Evolutionary conservation across 768 basidiomycete species (phyloP), one percentile per base, ranked within the genome.

Genomic region (Hebeloma cylindrosporum): DNA sequence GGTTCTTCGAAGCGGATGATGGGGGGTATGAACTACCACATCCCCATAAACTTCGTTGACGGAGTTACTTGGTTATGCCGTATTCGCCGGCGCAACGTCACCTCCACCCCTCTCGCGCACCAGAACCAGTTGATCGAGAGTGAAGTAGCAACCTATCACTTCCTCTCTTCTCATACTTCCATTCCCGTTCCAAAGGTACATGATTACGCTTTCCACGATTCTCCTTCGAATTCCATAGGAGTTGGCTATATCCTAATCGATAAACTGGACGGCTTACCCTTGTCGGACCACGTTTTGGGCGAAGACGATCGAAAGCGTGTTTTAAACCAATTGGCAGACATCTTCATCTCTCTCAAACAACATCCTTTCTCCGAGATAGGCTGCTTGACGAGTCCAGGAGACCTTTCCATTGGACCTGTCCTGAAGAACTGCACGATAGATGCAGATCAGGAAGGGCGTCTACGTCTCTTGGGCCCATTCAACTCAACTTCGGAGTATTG

Each of bases 171-270:
- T 10, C 21, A 22, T 25, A 41, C 39, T 7, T 7, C 6, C 5
- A 39, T 47, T 23, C 45, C 45, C 11, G 38, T 41, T 18, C 45
- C 45, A 3, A 20, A 5, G 5, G 39, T 47, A 1, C 28, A 40
- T 16, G 29, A 41, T 14, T 40, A 21, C 11, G 38, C 28, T 9
- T 16, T 39, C 9, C 14, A 29, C 8, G 23, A 27, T 14, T n/a
- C n/a, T n/a, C 26, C 39, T 11, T 10, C 14, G 7, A 47, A 47
- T 22, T 28, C 39, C 11, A 25, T 47, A 10, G 45, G 45, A 2
- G 23, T 47, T 5, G 40, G 45, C 21, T 47, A 47, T 26, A 40
- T 47, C n/a, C n/a, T 47, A 14, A 47, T 47, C 39, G 45, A 47
- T 5, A 41, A 47, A 34, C 8, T 47, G n/a, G 13, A 6, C 7